Base-by-base conservation (phyloP, 2,329 filamentous ascomycete genomes). In the Calonectria hongkongensis region DNA sequence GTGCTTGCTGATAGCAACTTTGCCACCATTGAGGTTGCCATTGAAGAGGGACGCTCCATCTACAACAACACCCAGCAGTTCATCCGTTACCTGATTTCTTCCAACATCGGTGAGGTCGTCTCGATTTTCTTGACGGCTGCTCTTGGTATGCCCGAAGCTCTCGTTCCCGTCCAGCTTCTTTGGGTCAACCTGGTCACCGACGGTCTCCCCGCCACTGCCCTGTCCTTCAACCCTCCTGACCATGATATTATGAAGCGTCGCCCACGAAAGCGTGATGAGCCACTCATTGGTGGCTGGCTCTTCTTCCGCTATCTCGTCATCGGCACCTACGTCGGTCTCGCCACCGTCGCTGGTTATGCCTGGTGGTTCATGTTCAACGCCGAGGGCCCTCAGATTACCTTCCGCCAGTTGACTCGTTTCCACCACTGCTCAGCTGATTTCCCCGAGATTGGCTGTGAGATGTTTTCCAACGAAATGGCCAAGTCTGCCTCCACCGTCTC, bases 21-120 rank as follows among this genome's bases (percentile, higher is more conserved):
- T 84, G 97, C 97, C 74, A 99, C 97, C 4, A 99, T 99, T 78
- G 95, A 98, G 84, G 89, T 95, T 69, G 97, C 97, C 63, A 96
- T 99, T 75, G 97, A 99, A 84, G 97, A 99, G 86, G 97, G 97
- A 67, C 94, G 97, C 75, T 96, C 96, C 75, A 99, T 99, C 86
- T 99, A 98, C 91, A 98, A 97, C 92, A 99, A 99, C 89, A 99
- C 97, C 7, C 97, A 99, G 84, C 97, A 99, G 84, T 99, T 99
- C 86, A 99, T 99, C 86, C 95, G 97, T 63, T 99, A 99, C 84
- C 91, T 99, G 74, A 99, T 99, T 84, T 98, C 96, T 10, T 98
- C 96, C 76, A 99, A 99, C 88, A 99, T 99, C 78, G 97, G 97
- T 80, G 97, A 99, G 85, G 97, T 99, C 43, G 97, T 99, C 43